Evolutionary conservation across 352 stramenopile species (phyloP), one percentile per base, ranked within the genome.

Genomic region (Pythium brassicae): DNA sequence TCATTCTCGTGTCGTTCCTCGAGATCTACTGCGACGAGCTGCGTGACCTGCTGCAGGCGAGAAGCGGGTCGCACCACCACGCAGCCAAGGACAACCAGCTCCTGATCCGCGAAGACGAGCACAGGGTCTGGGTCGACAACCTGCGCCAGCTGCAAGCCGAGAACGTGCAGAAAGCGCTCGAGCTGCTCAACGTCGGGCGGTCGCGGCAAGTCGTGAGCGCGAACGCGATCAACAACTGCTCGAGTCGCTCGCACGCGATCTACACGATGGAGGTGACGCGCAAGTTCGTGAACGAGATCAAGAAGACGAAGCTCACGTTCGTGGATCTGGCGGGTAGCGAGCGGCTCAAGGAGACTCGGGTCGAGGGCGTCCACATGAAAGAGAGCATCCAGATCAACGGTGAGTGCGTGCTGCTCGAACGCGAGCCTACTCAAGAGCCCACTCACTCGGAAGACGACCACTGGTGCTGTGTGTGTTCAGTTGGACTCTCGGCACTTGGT

Each of bases 11-110:
- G 12, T 83, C 73, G 8, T 86, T 84, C 48, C 72, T 98, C 1
- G 94, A 98, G 76, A 95, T 98, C 15, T 98, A 98, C 59, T 89
- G 88, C 23, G 91, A 98, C 63, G 87, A 97, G 53, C 83, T 98
- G 37, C 83, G 87, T 55, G 92, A 98, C 63, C 60, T 98, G 29
- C 68, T 98, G 0, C 66, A 89, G 43, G 65, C 78, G 12, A 55
- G 61, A 4, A 29, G 50, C 12, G 17, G n/a, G 4, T 35, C 32
- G 3, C 34, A 48, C 6, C 23, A 26, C 14, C 17, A 47, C 4
- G 12, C 49, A 4, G 10, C 20, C 2, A 66, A 53, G 2, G 43
- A 64, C 22, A 71, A 68, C 32, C 58, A 52, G 9, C 55, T 78
- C n/a, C 32, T 40, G 15, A 78, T 74, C 40, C 58, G 69, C 10